These are phyloP conservation scores for Leccinum fuscescens DNA, from an alignment of 1,284 basidiomycete genomes.

Conservation along the genomic window DNA sequence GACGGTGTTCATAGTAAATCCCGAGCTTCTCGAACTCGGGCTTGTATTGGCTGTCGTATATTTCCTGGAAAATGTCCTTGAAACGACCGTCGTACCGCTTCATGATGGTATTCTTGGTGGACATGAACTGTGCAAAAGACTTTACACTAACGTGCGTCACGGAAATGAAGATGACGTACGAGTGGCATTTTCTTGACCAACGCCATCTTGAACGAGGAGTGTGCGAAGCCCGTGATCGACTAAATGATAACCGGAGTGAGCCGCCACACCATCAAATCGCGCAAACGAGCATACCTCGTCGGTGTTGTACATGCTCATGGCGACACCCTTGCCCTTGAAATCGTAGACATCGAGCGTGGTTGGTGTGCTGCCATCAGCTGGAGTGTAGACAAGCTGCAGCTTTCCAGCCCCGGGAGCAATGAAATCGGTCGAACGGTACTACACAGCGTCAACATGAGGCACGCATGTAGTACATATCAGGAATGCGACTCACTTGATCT, in stretches of 20 bases:
- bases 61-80: slow-evolving; percentile 98
- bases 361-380: slow-evolving; percentile 63
- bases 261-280: not conserved
- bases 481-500: slow-evolving; percentile 66
- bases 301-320: slow-evolving; percentile 94
- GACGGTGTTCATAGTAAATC: slow-evolving; percentile 97
- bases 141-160: not conserved
- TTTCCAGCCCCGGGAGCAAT: slow-evolving; percentile 87
- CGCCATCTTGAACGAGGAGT: slow-evolving; percentile 99
- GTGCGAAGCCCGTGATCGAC: slow-evolving; percentile 94
- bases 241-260: slow-evolving; percentile 30
- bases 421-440: slow-evolving; percentile 36
- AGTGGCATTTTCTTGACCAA: slow-evolving; percentile 91
- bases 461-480: slow-evolving; percentile 4
- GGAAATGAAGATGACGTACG: slow-evolving; percentile 39
- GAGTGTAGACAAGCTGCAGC: slow-evolving; percentile 85
- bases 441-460: no score
- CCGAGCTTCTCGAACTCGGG: slow-evolving; percentile 75
- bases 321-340: slow-evolving; percentile 87
- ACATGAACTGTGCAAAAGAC: slow-evolving; percentile 69
- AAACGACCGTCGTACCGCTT: slow-evolving; percentile 97
- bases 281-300: slow-evolving; percentile 61
- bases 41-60: slow-evolving; percentile 88
- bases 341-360: slow-evolving; percentile 83
- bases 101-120: slow-evolving; percentile 97